Evolutionary conservation across 2,329 filamentous ascomycete species (phyloP).

Genomic region (Nemania diffusa): DNA sequence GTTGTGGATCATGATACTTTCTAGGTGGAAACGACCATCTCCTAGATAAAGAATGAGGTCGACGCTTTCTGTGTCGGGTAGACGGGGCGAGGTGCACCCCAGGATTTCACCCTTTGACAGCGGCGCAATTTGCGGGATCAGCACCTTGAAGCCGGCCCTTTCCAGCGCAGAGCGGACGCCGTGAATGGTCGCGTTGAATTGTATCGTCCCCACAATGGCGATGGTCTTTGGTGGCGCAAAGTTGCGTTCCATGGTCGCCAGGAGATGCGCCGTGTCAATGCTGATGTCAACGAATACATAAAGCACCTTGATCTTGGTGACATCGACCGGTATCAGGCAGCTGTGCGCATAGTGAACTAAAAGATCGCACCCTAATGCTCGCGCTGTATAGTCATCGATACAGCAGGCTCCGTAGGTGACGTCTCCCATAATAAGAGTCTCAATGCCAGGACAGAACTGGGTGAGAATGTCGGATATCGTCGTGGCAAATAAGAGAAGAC

Average conservation of each 20-base stretch:
- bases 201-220: conserved; percentile 94
- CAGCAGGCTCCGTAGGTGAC: conserved; percentile 99
- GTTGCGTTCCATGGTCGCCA: conserved; percentile 88
- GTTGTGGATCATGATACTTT: conserved; percentile 99
- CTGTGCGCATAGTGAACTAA: conserved; percentile 97
- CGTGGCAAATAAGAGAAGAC: conserved; percentile 92
- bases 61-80: conserved; percentile 67
- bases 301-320: conserved; percentile 95
- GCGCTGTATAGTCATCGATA: conserved; percentile 97
- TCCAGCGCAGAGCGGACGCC: conserved; percentile 82
- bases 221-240: conserved; percentile 87
- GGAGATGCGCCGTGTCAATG: conserved; percentile 88
- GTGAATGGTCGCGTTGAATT: conserved; percentile 98
- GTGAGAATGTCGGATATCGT: conserved; percentile 97
- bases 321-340: conserved; percentile 94
- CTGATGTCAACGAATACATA: conserved; percentile 99
- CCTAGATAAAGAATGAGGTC: conserved; percentile 62
- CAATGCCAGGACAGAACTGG: conserved; percentile 89
- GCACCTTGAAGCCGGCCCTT: conserved; percentile 82
- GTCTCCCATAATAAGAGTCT: conserved; percentile 98
- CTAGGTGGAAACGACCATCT: conserved; percentile 71
- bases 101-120: conserved; percentile 95
- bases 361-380: conserved; percentile 92
- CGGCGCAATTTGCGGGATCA: conserved; percentile 92
- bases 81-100: conserved; percentile 90